A percentile compares a stretch with the other conserved stretches of the same genome.
Conservation (phyloP, 441 rosid genomes). For the Populus hybrid region DNA sequence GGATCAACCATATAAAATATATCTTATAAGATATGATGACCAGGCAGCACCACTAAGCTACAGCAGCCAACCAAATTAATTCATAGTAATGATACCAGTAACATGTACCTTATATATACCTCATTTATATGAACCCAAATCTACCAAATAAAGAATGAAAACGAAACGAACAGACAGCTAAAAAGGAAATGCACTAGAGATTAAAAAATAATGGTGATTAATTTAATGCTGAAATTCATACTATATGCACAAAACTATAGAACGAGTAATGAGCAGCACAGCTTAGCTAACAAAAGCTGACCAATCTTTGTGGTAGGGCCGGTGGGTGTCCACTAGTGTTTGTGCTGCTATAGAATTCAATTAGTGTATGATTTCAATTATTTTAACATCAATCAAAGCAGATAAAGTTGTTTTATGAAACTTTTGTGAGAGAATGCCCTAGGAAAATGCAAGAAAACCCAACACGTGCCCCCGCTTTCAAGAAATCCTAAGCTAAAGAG, state of each 20-base stretch:
- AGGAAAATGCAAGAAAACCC: slow-evolving; percentile 11
- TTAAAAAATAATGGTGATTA: background rate
- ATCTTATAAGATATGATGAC: background rate
- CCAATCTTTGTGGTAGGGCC: slow-evolving; percentile 39
- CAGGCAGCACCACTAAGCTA: background rate
- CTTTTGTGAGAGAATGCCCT: slow-evolving; percentile 14
- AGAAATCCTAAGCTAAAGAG: slow-evolving; percentile 13
- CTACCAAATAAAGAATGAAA: background rate
- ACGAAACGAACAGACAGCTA: background rate
- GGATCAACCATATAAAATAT: background rate
- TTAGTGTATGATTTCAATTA: slow-evolving; percentile 28
- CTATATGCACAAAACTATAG: background rate
- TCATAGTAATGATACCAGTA: background rate
- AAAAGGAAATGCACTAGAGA: slow-evolving; percentile 16
- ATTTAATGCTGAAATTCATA: too few species aligned
- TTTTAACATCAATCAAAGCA: background rate
- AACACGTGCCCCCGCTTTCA: slow-evolving; percentile 29
- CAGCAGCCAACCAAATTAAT: background rate
- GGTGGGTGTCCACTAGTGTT: slow-evolving; percentile 53
- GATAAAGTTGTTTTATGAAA: background rate
- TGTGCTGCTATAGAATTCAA: slow-evolving; percentile 31
- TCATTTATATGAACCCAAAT: background rate
- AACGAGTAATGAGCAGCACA: slow-evolving; percentile 2
- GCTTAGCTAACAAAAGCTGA: slow-evolving; percentile 36
- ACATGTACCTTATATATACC: background rate